These are phyloP conservation scores for Apiotrichum akiyoshidainum DNA, from an alignment of 1,284 basidiomycete genomes.

Conservation along the genomic window DNA sequence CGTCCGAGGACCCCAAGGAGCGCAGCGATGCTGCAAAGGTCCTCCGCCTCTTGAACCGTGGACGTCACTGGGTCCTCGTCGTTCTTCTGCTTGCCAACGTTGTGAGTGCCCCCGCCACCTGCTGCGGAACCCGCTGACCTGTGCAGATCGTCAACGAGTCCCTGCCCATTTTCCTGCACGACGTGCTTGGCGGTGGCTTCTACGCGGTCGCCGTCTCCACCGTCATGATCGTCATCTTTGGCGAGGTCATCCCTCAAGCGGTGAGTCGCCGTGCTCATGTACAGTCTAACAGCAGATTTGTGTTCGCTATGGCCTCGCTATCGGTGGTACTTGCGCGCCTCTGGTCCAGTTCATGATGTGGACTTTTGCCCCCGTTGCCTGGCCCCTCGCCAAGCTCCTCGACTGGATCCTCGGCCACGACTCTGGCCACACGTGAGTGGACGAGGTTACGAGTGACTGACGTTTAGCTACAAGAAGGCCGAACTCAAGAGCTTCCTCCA, in stretches of 20 bases:
- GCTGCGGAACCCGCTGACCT: neutral
- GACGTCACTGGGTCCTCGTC: slow-evolving; percentile 92
- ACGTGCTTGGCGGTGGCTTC: slow-evolving; percentile 77
- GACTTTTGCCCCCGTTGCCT: slow-evolving; percentile 71
- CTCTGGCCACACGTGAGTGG: slow-evolving; percentile 55
- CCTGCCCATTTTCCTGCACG: slow-evolving; percentile 84
- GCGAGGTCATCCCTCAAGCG: slow-evolving; percentile 77
- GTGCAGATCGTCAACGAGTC: slow-evolving; percentile 77
- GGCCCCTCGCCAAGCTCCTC: slow-evolving; percentile 83
- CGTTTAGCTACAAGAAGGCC: slow-evolving; percentile 81
- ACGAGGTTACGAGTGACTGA: neutral
- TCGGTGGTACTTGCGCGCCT: slow-evolving; percentile 85
- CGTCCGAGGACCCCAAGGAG: slow-evolving; percentile 69
- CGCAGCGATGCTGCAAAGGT: slow-evolving; percentile 71
- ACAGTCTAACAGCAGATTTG: slow-evolving; percentile 62
- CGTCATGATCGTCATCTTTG: slow-evolving; percentile 67
- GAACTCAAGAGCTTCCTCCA: slow-evolving; percentile 88
- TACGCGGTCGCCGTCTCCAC: slow-evolving; percentile 79
- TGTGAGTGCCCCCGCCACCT: slow-evolving; percentile 54
- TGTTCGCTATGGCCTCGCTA: slow-evolving; percentile 84
- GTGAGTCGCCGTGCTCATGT: slow-evolving; percentile 30
- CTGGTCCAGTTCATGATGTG: slow-evolving; percentile 69
- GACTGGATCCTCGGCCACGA: slow-evolving; percentile 71
- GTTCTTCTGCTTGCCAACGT: slow-evolving; percentile 81
- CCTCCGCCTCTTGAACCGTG: slow-evolving; percentile 68